A percentile compares a stretch with the other conserved stretches of the same genome.
These are phyloP conservation scores for Candida incommunis DNA, from an alignment of 805 yeast genomes.

Conservation along the genomic window DNA sequence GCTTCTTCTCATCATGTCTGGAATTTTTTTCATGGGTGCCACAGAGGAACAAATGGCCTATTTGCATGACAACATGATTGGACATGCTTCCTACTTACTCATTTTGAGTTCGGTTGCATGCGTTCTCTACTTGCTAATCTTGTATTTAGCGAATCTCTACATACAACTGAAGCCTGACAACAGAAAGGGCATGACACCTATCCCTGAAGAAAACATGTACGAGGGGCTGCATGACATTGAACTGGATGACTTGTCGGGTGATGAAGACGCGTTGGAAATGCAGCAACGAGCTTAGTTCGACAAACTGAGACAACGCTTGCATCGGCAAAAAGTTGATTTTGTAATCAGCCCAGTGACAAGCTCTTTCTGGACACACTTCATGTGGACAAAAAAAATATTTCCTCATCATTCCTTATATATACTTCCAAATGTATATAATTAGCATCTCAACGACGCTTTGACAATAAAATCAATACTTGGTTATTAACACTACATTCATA, in stretches of 20 bases:
- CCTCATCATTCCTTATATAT: too few species aligned
- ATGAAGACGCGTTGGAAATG: conserved; percentile 9
- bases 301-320: too few species aligned
- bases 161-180: conserved; percentile 21
- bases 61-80: conserved; percentile 63
- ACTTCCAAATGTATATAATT: too few species aligned
- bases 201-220: conserved; percentile 8
- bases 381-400: too few species aligned
- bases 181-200: conserved; percentile 17
- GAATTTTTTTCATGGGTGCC: conserved; percentile 81
- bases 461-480: too few species aligned
- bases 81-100: conserved; percentile 71
- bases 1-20: conserved; percentile 62
- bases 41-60: conserved; percentile 73
- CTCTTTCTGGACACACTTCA: too few species aligned
- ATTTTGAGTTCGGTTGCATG: conserved; percentile 62
- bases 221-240: conserved; percentile 8
- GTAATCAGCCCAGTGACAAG: too few species aligned
- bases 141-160: conserved; percentile 46
- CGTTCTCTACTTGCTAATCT: conserved; percentile 50
- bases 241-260: conserved; percentile 13
- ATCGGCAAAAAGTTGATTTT: too few species aligned
- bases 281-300: background rate
- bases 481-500: too few species aligned
- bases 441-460: too few species aligned